These are phyloP conservation scores for Talaromyces sp. DNA, from an alignment of 2,329 filamentous ascomycete species.

Conservation along the genomic window DNA sequence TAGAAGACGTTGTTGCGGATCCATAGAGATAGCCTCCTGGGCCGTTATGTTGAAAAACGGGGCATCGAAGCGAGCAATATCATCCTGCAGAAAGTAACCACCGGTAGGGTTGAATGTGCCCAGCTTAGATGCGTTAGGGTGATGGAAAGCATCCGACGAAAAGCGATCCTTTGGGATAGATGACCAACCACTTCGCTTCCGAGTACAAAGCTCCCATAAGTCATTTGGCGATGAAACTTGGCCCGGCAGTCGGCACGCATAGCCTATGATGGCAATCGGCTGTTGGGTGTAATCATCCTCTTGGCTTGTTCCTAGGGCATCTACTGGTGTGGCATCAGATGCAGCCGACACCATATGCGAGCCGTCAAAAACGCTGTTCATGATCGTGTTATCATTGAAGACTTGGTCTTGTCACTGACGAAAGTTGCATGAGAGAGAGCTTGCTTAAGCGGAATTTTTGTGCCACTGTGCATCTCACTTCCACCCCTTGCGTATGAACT, in stretches of 20 bases:
- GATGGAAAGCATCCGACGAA: slow-evolving; percentile 7
- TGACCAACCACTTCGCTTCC: slow-evolving; percentile 9
- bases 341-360: not conserved
- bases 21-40: slow-evolving; percentile 12
- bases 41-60: slow-evolving; percentile 13
- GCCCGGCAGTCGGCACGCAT: slow-evolving; percentile 11
- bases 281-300: not conserved
- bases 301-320: not conserved
- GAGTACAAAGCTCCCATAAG: slow-evolving; percentile 15
- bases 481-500: not conserved
- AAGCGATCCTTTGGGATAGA: slow-evolving; percentile 7
- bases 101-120: slow-evolving; percentile 6
- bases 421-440: not conserved
- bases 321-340: not conserved
- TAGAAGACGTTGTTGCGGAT: slow-evolving; percentile 15
- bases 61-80: slow-evolving; percentile 12
- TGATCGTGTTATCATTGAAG: not conserved
- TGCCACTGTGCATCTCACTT: not conserved
- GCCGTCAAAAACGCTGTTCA: not conserved
- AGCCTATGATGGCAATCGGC: slow-evolving; percentile 11
- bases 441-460: not conserved
- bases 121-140: slow-evolving; percentile 5
- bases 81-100: slow-evolving; percentile 9
- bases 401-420: not conserved
- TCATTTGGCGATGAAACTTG: slow-evolving; percentile 5